Evolutionary conservation across 1,139 yeast species (phyloP).

Genomic region (Pichia terricola): DNA sequence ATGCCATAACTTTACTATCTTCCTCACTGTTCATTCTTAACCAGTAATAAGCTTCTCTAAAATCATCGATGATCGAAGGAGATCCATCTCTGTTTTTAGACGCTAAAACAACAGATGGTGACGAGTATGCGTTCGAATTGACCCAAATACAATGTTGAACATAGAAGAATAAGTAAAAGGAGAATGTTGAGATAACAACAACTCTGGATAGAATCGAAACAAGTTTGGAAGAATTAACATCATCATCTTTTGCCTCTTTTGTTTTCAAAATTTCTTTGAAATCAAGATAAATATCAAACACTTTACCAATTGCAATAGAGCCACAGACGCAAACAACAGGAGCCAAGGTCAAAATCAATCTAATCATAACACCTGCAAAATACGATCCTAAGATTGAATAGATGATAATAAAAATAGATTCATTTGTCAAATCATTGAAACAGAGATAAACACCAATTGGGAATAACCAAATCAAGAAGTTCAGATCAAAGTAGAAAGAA

Average conservation of each 20-base stretch:
- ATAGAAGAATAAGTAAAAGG: conserved; percentile 67
- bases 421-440: conserved; percentile 83
- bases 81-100: conserved; percentile 81
- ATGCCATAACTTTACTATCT: conserved; percentile 92
- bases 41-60: conserved; percentile 99
- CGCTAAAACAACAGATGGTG: conserved; percentile 95
- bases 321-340: conserved; percentile 91
- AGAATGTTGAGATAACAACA: conserved; percentile 60
- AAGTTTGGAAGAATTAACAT: conserved; percentile 18
- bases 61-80: conserved; percentile 82
- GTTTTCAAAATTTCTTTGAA: conserved; percentile 36
- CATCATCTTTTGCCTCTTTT: neutral
- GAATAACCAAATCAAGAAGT: conserved; percentile 92
- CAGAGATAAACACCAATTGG: conserved; percentile 93
- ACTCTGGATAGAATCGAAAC: conserved; percentile 42
- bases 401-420: conserved; percentile 85
- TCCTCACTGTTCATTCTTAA: conserved; percentile 95
- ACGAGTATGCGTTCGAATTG: conserved; percentile 88
- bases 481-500: conserved; percentile 89
- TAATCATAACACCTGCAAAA: conserved; percentile 99
- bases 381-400: conserved; percentile 89
- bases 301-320: conserved; percentile 76
- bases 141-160: conserved; percentile 98
- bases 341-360: conserved; percentile 93
- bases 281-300: conserved; percentile 77